Base-by-base conservation (phyloP, 1,284 basidiomycete genomes). In the Rhodotorula sp. region DNA sequence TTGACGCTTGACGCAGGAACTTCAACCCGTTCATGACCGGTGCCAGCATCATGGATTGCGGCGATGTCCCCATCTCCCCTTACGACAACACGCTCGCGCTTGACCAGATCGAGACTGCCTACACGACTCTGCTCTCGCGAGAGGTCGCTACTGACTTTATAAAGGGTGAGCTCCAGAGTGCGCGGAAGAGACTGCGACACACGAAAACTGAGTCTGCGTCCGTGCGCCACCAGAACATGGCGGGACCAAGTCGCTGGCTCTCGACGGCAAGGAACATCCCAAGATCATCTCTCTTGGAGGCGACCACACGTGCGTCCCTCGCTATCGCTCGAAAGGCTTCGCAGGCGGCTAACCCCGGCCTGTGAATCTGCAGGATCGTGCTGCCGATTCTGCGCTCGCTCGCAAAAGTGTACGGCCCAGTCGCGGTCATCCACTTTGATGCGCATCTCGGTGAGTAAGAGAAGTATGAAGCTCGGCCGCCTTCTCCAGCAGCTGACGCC, bases 361-460 rank as follows among this genome's bases (percentile, higher is more conserved):
- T 12, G 31, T 2, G 18, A 16, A 28, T 15, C 31, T 12, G 10
- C 52, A 72, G 64, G 3, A 81, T 84, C 71, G 81, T 82, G 1
- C 79, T 83, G 1, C 82, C 82, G 4, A 77, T 83, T 21, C 74
- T 84, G 14, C 78, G 83, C 3, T 80, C 81, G 3, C 78, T 84
- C 19, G 76, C 79, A 12, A 78, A 78, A 23, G 77, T 81, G 15
- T 83, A 83, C 66, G 83, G 83, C 0, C 81, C 81, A 10, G 79
- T 84, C 62, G 80, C 81, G 49, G 82, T 83, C 4, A 81, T 84
- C 19, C 83, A 84, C 77, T 83, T 83, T 65, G 83, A 84, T 66
- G 80, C 81, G 47, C 82, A 83, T 68, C 74, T 83, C 45, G 65
- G 61, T 62, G 31, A 23, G 61, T 14, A 2, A 3, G 23, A 15